phyloP scores from a whole-genome alignment of 371 early-diverging fungal species.

The Mortierella sp. region DNA sequence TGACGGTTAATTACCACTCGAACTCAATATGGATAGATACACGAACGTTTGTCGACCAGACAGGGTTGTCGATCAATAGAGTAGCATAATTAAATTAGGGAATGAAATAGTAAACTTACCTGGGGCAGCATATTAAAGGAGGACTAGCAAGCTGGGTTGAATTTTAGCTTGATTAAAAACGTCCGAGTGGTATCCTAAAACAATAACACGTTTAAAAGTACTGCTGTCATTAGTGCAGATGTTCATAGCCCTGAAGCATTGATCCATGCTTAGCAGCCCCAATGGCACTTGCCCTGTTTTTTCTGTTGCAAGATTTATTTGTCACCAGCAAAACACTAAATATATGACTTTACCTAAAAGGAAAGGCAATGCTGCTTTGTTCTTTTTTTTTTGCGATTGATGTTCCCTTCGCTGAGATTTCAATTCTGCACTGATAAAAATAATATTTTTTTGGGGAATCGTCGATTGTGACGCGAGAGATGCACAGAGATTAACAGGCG shows the following conservation, averaged over 20 bases:
- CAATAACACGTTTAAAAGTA: neutral
- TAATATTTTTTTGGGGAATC: neutral
- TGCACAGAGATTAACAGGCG: neutral
- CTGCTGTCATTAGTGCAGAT: neutral
- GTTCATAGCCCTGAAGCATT: neutral
- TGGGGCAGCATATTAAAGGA: conserved; percentile 2
- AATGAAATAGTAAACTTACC: neutral
- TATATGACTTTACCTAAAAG: conserved; percentile 2
- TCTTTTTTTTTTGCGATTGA: neutral
- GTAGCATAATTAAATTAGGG: neutral
- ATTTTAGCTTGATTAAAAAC: neutral
- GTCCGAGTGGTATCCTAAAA: neutral
- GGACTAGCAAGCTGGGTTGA: conserved; percentile 1
- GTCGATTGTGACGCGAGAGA: neutral
- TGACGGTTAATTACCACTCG: too few relatives aligned
- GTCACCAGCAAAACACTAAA: neutral
- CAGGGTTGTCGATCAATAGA: too few relatives aligned
- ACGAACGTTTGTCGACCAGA: too few relatives aligned
- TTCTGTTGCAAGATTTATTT: neutral
- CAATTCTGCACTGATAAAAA: conserved; percentile 6
- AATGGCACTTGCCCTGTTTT: too few relatives aligned
- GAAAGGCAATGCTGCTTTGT: conserved; percentile 1
- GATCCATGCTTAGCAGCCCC: neutral
- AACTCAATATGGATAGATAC: too few relatives aligned
- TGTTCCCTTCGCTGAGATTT: neutral